These are phyloP conservation scores for Naganishia friedmannii DNA, from an alignment of 768 basidiomycete genomes.

Conservation along the genomic window DNA sequence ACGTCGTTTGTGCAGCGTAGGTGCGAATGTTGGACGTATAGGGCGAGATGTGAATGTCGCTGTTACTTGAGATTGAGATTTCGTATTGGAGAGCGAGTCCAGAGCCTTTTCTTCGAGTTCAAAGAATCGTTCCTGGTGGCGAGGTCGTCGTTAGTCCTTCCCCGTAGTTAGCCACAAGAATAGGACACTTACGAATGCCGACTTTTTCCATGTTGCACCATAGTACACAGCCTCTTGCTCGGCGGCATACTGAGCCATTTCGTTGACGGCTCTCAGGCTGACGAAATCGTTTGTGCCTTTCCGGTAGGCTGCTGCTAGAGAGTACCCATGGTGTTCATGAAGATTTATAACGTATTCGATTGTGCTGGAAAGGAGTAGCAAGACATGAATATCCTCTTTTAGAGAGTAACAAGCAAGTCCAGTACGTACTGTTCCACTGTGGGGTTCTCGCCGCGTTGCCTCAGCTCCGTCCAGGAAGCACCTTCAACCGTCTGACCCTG, in stretches of 20 bases:
- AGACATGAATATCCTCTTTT: slow-evolving; percentile 19
- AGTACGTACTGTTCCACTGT: slow-evolving; percentile 73
- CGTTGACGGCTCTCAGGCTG: slow-evolving; percentile 76
- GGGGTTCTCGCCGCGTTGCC: slow-evolving; percentile 78
- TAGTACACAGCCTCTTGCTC: slow-evolving; percentile 72
- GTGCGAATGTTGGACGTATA: slow-evolving; percentile 21
- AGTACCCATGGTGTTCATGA: slow-evolving; percentile 62
- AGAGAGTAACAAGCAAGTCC: slow-evolving; percentile 47
- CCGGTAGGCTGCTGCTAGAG: slow-evolving; percentile 76
- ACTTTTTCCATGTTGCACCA: slow-evolving; percentile 51
- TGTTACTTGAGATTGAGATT: slow-evolving; percentile 5
- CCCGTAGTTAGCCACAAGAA: background rate
- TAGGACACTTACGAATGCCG: slow-evolving; percentile 28
- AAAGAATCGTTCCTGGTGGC: slow-evolving; percentile 42
- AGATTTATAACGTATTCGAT: slow-evolving; percentile 78
- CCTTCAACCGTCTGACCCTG: slow-evolving; percentile 53
- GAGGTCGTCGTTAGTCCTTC: background rate
- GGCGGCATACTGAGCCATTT: slow-evolving; percentile 72
- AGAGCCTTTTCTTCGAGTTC: slow-evolving; percentile 39
- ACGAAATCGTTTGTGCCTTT: slow-evolving; percentile 80
- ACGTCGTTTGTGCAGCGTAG: slow-evolving; percentile 24
- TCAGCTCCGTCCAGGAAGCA: slow-evolving; percentile 68
- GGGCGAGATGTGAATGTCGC: slow-evolving; percentile 6
- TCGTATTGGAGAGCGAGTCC: slow-evolving; percentile 20
- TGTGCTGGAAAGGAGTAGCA: slow-evolving; percentile 57